Evolutionary conservation across 1,284 basidiomycete genomes (phyloP).

Genomic region (Rhodotorula sp.): DNA sequence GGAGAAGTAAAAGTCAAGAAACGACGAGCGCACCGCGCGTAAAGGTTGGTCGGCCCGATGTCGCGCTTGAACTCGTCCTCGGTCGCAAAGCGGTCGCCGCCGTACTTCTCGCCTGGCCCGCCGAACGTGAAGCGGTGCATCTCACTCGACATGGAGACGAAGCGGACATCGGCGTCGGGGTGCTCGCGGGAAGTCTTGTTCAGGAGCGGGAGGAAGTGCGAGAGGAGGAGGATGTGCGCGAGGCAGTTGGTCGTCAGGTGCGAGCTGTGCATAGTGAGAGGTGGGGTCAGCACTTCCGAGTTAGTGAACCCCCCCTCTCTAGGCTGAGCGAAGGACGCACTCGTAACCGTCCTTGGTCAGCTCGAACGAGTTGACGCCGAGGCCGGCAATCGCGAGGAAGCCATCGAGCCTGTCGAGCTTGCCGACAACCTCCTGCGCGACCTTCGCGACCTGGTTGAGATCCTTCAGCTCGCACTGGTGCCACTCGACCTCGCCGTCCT

Average conservation of each 20-base stretch:
- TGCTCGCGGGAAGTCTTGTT: slow-evolving; percentile 24
- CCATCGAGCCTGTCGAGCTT: slow-evolving; percentile 37
- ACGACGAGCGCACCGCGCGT: slow-evolving; percentile 16
- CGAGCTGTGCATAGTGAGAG: not conserved
- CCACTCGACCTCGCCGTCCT: slow-evolving; percentile 15
- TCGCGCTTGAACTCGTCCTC: slow-evolving; percentile 30
- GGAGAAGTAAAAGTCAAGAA: no score
- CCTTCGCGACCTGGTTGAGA: slow-evolving; percentile 29
- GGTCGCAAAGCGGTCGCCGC: slow-evolving; percentile 23
- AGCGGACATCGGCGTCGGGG: slow-evolving; percentile 29
- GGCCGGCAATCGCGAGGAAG: slow-evolving; percentile 32
- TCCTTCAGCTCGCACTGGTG: slow-evolving; percentile 30
- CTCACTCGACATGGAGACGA: slow-evolving; percentile 27
- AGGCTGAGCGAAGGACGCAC: slow-evolving; percentile 10
- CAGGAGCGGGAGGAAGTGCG: slow-evolving; percentile 36
- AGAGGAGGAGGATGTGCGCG: slow-evolving; percentile 34
- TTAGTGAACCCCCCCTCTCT: not conserved
- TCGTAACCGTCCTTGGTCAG: slow-evolving; percentile 41
- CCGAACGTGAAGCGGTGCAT: slow-evolving; percentile 32
- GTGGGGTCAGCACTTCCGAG: no score
- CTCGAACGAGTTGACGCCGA: slow-evolving; percentile 39
- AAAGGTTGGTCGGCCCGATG: slow-evolving; percentile 9
- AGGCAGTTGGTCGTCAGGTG: slow-evolving; percentile 39
- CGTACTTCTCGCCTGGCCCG: slow-evolving; percentile 22
- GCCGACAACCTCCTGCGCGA: slow-evolving; percentile 27